Evolutionary conservation across 805 yeast species (phyloP), one percentile per base, ranked within the genome.

Genomic region (Maudiozyma barnettii): DNA sequence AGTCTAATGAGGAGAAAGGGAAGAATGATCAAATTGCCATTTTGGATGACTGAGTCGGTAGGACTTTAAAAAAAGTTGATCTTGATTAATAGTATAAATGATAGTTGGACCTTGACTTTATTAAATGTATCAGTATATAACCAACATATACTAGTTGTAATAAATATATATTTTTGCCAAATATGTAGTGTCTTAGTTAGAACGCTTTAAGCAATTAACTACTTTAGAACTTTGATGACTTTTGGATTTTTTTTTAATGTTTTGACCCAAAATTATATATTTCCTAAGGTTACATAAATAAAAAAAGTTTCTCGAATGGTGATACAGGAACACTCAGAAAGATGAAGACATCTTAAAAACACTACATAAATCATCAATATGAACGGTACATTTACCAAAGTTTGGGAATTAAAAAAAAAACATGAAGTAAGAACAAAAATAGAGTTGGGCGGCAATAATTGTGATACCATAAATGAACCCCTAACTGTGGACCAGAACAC

Each of bases 1-100:
- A 51, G 59, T 41, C 30, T 6, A 40, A 54, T 6, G 63, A 59
- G 18, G 61, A 59, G 10, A 58, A 53, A 10, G 51, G 48, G 9
- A 54, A 40, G 12, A 48, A 39, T 3, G 44, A 19, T 4, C 48
- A 39, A 10, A 26, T 20, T 26, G 43, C 41, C 10, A 36, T 9
- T 4, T 26, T 30, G 10, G 49, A 47, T 23, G 38, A 26, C 39
- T 23, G 52, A 49, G 40, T 50, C 53, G 5, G 59, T 54, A 22
- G 56, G 54, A 36, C 41, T 54, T 5, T 36, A 50, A 20, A 57
- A 53, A 40, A 33, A n/a, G 6, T 10, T 16, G n/a, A 14, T 7
- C 18, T 4, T 2, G 36, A 6, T 7, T 6, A 16, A 33, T 10
- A 14, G 18, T 4, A 13, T 33, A 33, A 33, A 16, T 9, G n/a